A percentile compares a stretch with the other conserved stretches of the same genome.
These are phyloP conservation scores for Achaetomium macrosporum DNA, from an alignment of 2,329 filamentous ascomycete species.

Conservation along the genomic window DNA sequence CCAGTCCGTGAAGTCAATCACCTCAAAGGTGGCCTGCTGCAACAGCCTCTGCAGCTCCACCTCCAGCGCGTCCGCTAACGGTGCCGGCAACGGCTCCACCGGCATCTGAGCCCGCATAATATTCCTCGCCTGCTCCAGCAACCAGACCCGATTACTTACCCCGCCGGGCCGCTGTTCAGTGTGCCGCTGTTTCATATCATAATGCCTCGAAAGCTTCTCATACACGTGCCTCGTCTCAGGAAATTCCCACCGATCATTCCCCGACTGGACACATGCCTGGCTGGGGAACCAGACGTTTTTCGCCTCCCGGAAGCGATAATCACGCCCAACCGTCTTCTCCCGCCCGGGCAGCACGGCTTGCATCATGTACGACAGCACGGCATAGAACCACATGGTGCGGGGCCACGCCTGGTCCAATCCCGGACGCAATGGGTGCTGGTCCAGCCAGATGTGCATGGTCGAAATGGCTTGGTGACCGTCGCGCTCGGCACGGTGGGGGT, in stretches of 20 bases:
- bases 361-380: constrained; percentile 3
- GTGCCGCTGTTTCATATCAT: neutral
- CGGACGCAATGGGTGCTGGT: neutral
- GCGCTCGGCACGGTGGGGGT: neutral
- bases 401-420: neutral
- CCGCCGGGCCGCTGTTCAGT: too few species aligned
- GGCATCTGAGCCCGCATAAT: neutral
- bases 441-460: neutral
- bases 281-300: constrained; percentile 3
- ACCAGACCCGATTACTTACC: neutral
- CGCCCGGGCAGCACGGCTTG: neutral
- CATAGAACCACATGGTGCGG: neutral
- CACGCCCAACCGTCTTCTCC: neutral
- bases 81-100: neutral
- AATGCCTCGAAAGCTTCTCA: neutral
- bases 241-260: neutral
- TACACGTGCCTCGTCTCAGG: neutral
- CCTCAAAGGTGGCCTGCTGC: neutral
- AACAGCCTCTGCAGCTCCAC: neutral
- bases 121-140: neutral
- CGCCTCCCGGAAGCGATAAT: neutral
- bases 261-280: neutral
- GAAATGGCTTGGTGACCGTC: neutral
- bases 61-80: neutral
- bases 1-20: neutral